Conservation (phyloP, 225 moss, liverwort and hornwort species). For the Marchantia polymorpha region DNA sequence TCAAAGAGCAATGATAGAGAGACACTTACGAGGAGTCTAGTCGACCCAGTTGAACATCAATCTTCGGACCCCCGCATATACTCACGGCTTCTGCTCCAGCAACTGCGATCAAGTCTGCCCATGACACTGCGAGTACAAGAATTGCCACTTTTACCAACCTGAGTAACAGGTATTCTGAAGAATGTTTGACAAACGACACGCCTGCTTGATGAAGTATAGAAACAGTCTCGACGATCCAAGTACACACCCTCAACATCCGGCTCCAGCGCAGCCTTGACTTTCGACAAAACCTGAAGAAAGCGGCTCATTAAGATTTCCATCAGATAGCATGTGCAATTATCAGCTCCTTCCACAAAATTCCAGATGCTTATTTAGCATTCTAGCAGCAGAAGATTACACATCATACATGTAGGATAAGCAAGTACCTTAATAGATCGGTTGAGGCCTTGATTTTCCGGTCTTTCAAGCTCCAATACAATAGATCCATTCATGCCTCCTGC, state of each 20-base stretch:
- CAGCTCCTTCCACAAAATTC: not conserved
- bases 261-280: conserved; percentile 75
- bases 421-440: conserved; percentile 77
- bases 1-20: not conserved
- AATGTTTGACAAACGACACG: not conserved
- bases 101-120: conserved; percentile 94
- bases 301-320: not conserved
- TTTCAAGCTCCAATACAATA: conserved; percentile 66
- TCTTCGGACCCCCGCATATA: conserved; percentile 83
- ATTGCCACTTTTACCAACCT: conserved; percentile 33
- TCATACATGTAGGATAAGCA: too few species aligned
- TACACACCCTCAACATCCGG: conserved; percentile 63
- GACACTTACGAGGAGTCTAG: conserved; percentile 72
- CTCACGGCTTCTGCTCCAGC: conserved; percentile 88
- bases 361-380: not conserved
- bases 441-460: conserved; percentile 73
- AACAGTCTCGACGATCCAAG: conserved; percentile 6
- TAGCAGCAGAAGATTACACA: not conserved
- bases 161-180: conserved; percentile 1
- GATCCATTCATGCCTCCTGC: conserved; percentile 97
- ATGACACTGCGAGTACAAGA: conserved; percentile 65
- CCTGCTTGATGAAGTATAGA: conserved; percentile 8
- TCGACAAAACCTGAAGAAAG: conserved; percentile 62
- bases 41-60: conserved; percentile 69
- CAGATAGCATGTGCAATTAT: not conserved